Conservation (phyloP, 2,329 filamentous ascomycete genomes). For the Grosmannia clavigera region DNA sequence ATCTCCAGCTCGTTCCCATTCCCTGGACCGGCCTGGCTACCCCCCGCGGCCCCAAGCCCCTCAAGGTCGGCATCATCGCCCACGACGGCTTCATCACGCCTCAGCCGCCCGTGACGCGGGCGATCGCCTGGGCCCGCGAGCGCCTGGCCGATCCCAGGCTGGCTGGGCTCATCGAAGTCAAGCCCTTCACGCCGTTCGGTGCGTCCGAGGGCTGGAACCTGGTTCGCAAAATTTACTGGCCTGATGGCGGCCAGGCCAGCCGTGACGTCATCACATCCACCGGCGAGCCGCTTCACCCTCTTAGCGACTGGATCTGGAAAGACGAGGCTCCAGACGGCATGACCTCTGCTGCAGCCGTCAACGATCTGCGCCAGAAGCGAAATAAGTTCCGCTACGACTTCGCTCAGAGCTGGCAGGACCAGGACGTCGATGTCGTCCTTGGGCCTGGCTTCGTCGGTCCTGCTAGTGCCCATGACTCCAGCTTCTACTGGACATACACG, state of each 20-base stretch:
- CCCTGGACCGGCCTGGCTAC: conserved; percentile 33
- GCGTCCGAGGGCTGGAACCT: conserved; percentile 17
- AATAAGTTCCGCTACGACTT: conserved; percentile 22
- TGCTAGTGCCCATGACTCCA: conserved; percentile 24
- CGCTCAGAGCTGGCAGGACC: conserved; percentile 21
- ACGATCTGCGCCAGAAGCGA: conserved; percentile 15
- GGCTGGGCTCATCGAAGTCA: conserved; percentile 18
- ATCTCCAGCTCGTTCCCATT: conserved; percentile 52
- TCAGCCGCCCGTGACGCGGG: conserved; percentile 45
- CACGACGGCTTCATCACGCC: conserved; percentile 28
- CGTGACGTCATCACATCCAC: conserved; percentile 20
- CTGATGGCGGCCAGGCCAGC: conserved; percentile 25
- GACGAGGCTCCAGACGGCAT: conserved; percentile 17
- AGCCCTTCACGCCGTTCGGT: conserved; percentile 21
- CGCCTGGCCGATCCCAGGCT: conserved; percentile 11
- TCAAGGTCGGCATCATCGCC: conserved; percentile 2
- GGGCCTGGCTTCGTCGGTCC: conserved; percentile 24
- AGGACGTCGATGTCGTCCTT: conserved; percentile 25
- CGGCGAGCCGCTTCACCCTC: conserved; percentile 30
- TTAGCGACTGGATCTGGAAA: conserved; percentile 28
- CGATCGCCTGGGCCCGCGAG: conserved; percentile 30
- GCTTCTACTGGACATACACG: conserved; percentile 51
- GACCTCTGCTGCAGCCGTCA: conserved; percentile 14
- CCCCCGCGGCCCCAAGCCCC: conserved; percentile 19
- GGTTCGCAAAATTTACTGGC: conserved; percentile 32